Evolutionary conservation across 441 rosid species (phyloP).

Genomic region (Adansonia gregorii): DNA sequence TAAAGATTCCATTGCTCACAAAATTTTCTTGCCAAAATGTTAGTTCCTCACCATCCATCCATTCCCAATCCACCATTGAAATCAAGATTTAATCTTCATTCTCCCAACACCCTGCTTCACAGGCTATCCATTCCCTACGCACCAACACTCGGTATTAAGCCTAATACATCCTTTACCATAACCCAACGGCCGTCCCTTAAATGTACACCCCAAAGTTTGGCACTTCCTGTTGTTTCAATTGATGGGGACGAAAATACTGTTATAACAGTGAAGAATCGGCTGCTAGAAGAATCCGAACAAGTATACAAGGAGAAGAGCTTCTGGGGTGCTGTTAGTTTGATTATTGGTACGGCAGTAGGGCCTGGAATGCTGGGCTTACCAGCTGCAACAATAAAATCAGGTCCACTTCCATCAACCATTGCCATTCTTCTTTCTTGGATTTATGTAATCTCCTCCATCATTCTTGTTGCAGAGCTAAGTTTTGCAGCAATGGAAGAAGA

Average conservation of each 20-base stretch:
- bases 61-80: slow-evolving; percentile 34
- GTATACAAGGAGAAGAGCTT: slow-evolving; percentile 50
- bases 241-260: slow-evolving; percentile 20
- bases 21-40: slow-evolving; percentile 40
- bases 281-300: slow-evolving; percentile 30
- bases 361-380: slow-evolving; percentile 93
- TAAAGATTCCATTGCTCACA: background rate
- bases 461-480: slow-evolving; percentile 88
- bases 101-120: slow-evolving; percentile 25
- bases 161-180: slow-evolving; percentile 22
- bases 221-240: slow-evolving; percentile 30
- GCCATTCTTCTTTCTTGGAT: slow-evolving; percentile 76
- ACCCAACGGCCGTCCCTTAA: slow-evolving; percentile 26
- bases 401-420: slow-evolving; percentile 72
- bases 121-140: slow-evolving; percentile 32
- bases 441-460: slow-evolving; percentile 79
- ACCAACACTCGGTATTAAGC: slow-evolving; percentile 21
- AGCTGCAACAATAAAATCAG: slow-evolving; percentile 78
- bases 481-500: slow-evolving; percentile 89
- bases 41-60: slow-evolving; percentile 37
- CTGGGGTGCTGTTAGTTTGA: slow-evolving; percentile 93
- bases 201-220: slow-evolving; percentile 34
- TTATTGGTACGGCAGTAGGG: slow-evolving; percentile 90
- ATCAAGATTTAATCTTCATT: slow-evolving; percentile 42
- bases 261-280: slow-evolving; percentile 24